These are phyloP conservation scores for Beauveria pseudobassiana DNA, from an alignment of 2,329 filamentous ascomycete genomes.

Conservation along the genomic window DNA sequence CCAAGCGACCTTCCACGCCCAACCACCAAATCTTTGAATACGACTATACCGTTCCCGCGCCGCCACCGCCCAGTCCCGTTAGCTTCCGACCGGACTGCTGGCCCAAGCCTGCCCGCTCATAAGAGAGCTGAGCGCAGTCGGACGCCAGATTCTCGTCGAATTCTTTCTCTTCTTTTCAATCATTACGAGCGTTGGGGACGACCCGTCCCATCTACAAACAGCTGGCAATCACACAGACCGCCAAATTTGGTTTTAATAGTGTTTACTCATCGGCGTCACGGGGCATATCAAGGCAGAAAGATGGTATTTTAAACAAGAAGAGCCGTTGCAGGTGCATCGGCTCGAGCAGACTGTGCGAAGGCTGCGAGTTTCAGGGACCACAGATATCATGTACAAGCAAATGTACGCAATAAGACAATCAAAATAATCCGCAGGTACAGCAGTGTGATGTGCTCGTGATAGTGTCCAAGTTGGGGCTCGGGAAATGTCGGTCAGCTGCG, in stretches of 20 bases:
- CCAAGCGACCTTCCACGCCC: conserved; percentile 35
- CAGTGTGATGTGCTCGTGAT: not conserved
- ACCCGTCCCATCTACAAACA: not conserved
- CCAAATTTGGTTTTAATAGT: not conserved
- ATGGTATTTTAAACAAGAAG: not conserved
- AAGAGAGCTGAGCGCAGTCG: conserved; percentile 7
- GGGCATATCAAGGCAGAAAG: not conserved
- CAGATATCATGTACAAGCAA: conserved; percentile 2
- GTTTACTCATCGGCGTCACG: conserved; percentile 2
- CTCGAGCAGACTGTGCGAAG: conserved; percentile 1
- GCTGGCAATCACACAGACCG: not conserved
- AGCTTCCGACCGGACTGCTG: conserved; percentile 52
- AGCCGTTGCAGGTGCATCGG: not conserved
- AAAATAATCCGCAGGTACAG: not conserved
- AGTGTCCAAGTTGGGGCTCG: not conserved
- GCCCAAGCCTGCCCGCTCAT: conserved; percentile 32
- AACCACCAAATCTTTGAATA: conserved; percentile 46
- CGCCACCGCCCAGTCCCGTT: conserved; percentile 57
- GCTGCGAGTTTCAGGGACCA: not conserved
- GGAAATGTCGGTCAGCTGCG: not conserved
- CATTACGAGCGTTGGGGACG: not conserved
- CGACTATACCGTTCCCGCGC: conserved; percentile 58
- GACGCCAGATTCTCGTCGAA: not conserved
- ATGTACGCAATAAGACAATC: not conserved
- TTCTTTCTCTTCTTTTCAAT: not conserved